Evolutionary conservation across 352 stramenopile genomes (phyloP).

Genomic region (Salisapilia sapeloensis): DNA sequence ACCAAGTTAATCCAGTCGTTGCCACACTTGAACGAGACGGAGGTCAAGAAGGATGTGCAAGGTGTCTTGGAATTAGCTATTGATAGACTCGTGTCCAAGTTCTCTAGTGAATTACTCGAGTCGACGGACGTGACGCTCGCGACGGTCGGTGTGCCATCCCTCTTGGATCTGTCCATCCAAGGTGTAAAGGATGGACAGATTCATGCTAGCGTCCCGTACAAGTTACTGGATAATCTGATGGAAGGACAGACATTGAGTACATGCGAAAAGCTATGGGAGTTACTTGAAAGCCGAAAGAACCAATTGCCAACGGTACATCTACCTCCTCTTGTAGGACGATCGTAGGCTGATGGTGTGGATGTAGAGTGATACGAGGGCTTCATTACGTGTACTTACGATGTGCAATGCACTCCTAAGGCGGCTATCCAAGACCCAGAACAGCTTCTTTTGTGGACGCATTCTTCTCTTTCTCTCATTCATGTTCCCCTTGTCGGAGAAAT

Average conservation of each 20-base stretch:
- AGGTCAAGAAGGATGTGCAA: no score
- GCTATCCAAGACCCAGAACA: conserved; percentile 80
- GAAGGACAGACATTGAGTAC: conserved; percentile 72
- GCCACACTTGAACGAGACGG: no score
- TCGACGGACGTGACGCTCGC: conserved; percentile 26
- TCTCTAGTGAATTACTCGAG: conserved; percentile 65
- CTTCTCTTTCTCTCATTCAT: conserved; percentile 77
- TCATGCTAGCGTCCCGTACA: conserved; percentile 61
- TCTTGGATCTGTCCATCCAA: conserved; percentile 70
- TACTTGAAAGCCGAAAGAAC: conserved; percentile 61
- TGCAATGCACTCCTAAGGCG: conserved; percentile 74
- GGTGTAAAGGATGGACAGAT: conserved; percentile 48
- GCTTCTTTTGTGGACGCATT: conserved; percentile 80
- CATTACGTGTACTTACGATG: conserved; percentile 60
- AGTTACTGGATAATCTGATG: conserved; percentile 76
- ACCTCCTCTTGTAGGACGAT: background rate
- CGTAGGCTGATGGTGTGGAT: background rate
- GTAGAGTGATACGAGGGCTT: conserved; percentile 35
- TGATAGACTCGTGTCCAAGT: conserved; percentile 57
- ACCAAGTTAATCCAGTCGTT: no score
- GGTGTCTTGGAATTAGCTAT: conserved; percentile 65
- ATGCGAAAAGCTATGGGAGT: conserved; percentile 74
- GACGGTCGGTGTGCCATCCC: conserved; percentile 38
- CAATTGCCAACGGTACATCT: conserved; percentile 33
- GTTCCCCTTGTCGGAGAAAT: conserved; percentile 71